phyloP scores from a whole-genome alignment of 768 basidiomycete species.

The Pluteus cervinus region DNA sequence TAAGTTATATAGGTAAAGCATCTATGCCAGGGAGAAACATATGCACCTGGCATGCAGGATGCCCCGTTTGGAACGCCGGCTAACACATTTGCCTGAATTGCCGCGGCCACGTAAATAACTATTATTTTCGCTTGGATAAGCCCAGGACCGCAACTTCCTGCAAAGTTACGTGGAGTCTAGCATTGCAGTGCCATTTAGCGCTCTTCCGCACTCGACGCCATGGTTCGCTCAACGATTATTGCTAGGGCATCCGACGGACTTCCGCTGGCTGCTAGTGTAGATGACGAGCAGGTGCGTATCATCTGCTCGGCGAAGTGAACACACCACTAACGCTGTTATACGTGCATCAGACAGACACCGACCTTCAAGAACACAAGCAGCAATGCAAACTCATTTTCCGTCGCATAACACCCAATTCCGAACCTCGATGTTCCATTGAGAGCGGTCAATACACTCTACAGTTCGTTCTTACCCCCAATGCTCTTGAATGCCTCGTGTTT shows the following conservation, averaged over 20 bases:
- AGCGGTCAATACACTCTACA: constrained; percentile 94
- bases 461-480: constrained; percentile 41
- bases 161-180: too few relatives aligned
- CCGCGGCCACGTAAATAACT: too few relatives aligned
- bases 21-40: constrained; percentile 6
- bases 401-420: constrained; percentile 88
- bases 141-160: too few relatives aligned
- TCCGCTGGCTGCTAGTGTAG: constrained; percentile 91
- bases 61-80: too few relatives aligned
- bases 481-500: constrained; percentile 3
- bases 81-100: too few relatives aligned
- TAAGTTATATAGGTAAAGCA: constrained; percentile 6
- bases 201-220: constrained; percentile 20
- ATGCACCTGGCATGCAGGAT: too few relatives aligned
- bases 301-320: constrained; percentile 1
- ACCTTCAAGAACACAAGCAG: constrained; percentile 95
- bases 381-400: constrained; percentile 96
- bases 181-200: neutral
- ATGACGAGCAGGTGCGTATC: constrained; percentile 83
- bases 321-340: constrained; percentile 19
- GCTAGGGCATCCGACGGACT: constrained; percentile 83
- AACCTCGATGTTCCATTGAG: constrained; percentile 96
- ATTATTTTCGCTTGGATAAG: too few relatives aligned
- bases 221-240: constrained; percentile 86
- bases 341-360: constrained; percentile 76